Percentiles rank a stretch among this genome's conserved stretches.
These are phyloP conservation scores for Handroanthus guayacan DNA, from an alignment of 257 asterid genomes.

Conservation along the genomic window DNA sequence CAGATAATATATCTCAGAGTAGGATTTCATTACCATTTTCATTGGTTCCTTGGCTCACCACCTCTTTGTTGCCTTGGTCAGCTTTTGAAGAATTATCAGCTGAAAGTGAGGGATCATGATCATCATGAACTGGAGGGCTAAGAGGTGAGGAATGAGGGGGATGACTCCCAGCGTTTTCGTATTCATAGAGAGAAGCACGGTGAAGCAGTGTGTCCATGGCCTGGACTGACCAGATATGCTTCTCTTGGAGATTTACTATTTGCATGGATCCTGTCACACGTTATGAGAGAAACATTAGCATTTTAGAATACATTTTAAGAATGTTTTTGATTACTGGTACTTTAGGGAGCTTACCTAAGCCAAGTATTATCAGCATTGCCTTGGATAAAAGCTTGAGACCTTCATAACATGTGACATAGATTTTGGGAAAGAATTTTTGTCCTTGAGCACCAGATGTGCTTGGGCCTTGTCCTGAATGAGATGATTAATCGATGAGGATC, in stretches of 20 bases:
- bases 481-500: no score
- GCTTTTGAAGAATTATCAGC: no score
- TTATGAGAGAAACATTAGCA: neutral
- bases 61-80: no score
- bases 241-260: neutral
- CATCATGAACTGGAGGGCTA: neutral
- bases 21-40: no score
- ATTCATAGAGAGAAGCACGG: neutral
- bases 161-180: neutral
- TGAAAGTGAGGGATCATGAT: neutral
- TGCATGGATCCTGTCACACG: slow-evolving; percentile 33
- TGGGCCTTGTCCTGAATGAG: neutral
- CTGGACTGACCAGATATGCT: neutral
- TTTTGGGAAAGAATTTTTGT: neutral
- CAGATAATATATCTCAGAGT: no score
- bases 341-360: neutral
- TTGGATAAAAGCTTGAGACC: slow-evolving; percentile 15
- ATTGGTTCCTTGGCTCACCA: no score
- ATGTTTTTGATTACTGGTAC: neutral
- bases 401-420: neutral
- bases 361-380: neutral
- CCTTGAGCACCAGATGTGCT: neutral
- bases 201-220: neutral
- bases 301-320: neutral
- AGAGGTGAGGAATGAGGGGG: neutral